Percentiles rank a stretch among this genome's conserved stretches.
These are phyloP conservation scores for Carallia brachiata DNA, from an alignment of 345 rosid genomes.

Conservation along the genomic window DNA sequence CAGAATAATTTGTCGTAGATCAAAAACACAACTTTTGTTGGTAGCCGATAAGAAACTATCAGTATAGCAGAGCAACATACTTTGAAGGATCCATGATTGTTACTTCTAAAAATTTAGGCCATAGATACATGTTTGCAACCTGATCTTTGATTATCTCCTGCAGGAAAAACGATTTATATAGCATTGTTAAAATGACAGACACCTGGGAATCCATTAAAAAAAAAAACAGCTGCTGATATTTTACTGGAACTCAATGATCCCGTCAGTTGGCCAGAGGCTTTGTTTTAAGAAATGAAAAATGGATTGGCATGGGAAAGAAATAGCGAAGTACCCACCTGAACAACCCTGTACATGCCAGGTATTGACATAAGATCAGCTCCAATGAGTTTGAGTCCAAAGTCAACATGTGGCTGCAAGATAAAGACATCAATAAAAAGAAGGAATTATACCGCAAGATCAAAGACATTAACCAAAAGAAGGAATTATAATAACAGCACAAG, in stretches of 20 bases:
- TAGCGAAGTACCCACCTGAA: slow-evolving; percentile 51
- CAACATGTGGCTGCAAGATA: slow-evolving; percentile 82
- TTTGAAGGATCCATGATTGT: slow-evolving; percentile 73
- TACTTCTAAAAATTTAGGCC: slow-evolving; percentile 87
- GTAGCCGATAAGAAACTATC: not conserved
- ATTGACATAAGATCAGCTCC: slow-evolving; percentile 99
- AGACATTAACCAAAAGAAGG: slow-evolving; percentile 9
- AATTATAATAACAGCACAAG: not conserved
- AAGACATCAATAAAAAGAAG: slow-evolving; percentile 12
- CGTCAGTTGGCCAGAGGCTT: not conserved
- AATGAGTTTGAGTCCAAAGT: slow-evolving; percentile 85
- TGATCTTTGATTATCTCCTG: slow-evolving; percentile 95
- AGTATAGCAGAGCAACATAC: slow-evolving; percentile 35
- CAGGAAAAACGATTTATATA: not conserved
- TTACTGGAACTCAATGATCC: not conserved
- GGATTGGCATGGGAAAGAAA: not conserved
- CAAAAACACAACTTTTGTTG: not conserved
- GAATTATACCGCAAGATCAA: slow-evolving; percentile 38
- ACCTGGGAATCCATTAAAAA: not conserved
- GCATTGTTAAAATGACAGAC: too few species aligned
- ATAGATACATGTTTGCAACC: slow-evolving; percentile 90
- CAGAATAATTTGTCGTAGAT: not conserved
- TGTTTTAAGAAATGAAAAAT: not conserved
- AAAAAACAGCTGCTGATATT: not conserved
- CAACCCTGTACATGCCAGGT: slow-evolving; percentile 89